Evolutionary conservation across 179 eudicot genomes (phyloP).

Genomic region (Silene coronaria): DNA sequence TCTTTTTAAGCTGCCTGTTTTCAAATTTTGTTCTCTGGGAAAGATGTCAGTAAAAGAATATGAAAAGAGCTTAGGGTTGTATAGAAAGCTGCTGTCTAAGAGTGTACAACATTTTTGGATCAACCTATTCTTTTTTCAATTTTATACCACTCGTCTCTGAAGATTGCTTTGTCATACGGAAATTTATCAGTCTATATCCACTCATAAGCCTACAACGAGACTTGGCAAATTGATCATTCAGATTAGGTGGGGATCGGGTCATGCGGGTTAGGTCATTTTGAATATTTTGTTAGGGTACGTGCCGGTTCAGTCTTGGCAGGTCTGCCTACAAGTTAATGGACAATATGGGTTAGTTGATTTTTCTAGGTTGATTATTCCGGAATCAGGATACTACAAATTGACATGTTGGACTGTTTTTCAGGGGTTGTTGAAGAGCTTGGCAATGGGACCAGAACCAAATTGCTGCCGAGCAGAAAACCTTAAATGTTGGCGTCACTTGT

Average conservation of each 20-base stretch:
- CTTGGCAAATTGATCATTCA: background rate
- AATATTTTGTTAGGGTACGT: background rate
- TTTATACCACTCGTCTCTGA: no score
- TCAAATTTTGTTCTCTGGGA: background rate
- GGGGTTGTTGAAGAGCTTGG: slow-evolving; percentile 23
- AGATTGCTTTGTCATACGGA: background rate
- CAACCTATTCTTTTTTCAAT: background rate
- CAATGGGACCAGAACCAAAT: background rate
- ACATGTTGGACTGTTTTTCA: slow-evolving; percentile 13
- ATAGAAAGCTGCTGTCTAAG: background rate
- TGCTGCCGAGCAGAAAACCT: slow-evolving; percentile 9
- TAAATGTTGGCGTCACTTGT: slow-evolving; percentile 24
- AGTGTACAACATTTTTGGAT: background rate
- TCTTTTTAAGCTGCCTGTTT: background rate
- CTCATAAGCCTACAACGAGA: background rate
- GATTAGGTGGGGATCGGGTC: background rate
- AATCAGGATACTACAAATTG: background rate
- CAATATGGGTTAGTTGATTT: background rate
- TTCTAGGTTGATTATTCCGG: background rate
- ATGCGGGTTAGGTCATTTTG: background rate
- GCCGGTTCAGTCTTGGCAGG: background rate
- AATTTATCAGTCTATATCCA: background rate
- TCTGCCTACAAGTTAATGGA: background rate
- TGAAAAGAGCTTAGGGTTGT: background rate
- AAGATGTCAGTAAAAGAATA: background rate